Percentiles rank a stretch among this genome's conserved stretches.
Evolutionary conservation across 805 yeast genomes (phyloP).

Genomic region (Candida silvatica): DNA sequence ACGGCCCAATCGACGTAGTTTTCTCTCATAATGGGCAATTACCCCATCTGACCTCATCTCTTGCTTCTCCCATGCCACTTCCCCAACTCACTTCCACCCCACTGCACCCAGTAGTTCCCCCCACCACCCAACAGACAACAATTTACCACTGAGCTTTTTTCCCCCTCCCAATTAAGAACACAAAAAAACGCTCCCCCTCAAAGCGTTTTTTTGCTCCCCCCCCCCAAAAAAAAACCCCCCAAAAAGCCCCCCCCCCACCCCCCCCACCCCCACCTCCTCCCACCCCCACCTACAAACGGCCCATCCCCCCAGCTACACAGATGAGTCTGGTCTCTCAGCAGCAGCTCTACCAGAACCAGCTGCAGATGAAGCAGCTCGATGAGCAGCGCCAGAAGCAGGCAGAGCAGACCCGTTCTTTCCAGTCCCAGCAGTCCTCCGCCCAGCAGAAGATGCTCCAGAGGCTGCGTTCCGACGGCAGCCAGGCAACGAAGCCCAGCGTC

Average conservation of each 20-base stretch:
- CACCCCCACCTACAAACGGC: not conserved
- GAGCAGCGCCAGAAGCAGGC: slow-evolving; percentile 33
- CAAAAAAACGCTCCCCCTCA: slow-evolving; percentile 17
- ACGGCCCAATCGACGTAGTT: too few species aligned
- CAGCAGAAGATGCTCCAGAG: slow-evolving; percentile 20
- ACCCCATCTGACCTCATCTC: too few species aligned
- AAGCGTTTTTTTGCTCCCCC: slow-evolving; percentile 6
- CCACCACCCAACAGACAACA: too few species aligned
- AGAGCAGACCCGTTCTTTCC: slow-evolving; percentile 34
- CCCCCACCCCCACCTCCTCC: not conserved
- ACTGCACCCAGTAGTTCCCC: too few species aligned
- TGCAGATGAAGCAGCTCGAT: slow-evolving; percentile 37
- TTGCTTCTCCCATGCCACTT: too few species aligned
- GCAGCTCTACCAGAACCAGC: slow-evolving; percentile 36
- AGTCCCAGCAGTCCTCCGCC: slow-evolving; percentile 21
- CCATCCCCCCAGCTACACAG: not conserved
- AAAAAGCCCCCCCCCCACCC: too few species aligned
- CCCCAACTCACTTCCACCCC: too few species aligned
- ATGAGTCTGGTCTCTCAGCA: slow-evolving; percentile 32
- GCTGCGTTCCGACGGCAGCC: slow-evolving; percentile 13
- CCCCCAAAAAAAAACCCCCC: not conserved
- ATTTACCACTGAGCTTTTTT: too few species aligned
- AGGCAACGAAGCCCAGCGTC: too few species aligned
- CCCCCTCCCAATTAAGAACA: too few species aligned
- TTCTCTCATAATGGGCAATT: too few species aligned